Percentiles rank a stretch among this genome's conserved stretches.
These are phyloP conservation scores for Phialocephala sp. DNA, from an alignment of 2,329 filamentous ascomycete species.

Conservation along the genomic window DNA sequence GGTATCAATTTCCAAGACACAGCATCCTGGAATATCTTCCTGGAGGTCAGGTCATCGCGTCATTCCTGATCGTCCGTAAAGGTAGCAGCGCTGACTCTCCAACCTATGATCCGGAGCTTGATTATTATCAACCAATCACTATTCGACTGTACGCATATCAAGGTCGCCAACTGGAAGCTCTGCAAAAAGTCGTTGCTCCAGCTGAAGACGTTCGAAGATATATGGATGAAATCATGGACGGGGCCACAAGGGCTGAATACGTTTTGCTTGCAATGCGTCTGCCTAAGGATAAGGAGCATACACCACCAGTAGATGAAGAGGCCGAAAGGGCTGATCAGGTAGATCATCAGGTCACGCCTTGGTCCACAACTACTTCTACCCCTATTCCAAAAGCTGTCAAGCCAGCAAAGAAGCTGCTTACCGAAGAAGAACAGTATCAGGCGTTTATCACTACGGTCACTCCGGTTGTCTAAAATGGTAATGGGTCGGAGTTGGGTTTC, in stretches of 20 bases:
- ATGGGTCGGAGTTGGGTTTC: conserved; percentile 6
- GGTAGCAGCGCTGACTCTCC: conserved; percentile 68
- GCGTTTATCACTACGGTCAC: conserved; percentile 47
- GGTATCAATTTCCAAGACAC: conserved; percentile 79
- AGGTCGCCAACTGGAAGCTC: conserved; percentile 63
- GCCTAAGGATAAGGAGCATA: conserved; percentile 48
- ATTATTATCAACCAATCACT: conserved; percentile 79
- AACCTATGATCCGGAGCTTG: conserved; percentile 64
- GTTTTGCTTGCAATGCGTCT: conserved; percentile 70
- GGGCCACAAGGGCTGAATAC: conserved; percentile 71
- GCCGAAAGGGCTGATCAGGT: conserved; percentile 20
- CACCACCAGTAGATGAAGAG: conserved; percentile 21
- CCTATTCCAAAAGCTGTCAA: conserved; percentile 27
- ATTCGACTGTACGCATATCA: conserved; percentile 62
- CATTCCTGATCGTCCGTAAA: conserved; percentile 78
- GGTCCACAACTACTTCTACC: conserved; percentile 36
- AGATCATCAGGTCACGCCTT: conserved; percentile 31
- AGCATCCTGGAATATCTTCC: conserved; percentile 74
- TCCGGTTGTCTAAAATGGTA: conserved; percentile 5
- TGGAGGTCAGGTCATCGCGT: conserved; percentile 69
- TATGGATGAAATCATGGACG: conserved; percentile 74
- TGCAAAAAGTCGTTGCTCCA: conserved; percentile 66
- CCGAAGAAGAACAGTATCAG: conserved; percentile 54
- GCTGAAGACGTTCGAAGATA: conserved; percentile 67
- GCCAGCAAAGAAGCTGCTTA: conserved; percentile 40